Conservation (phyloP, 768 basidiomycete species). For the Mycena floridula region DNA sequence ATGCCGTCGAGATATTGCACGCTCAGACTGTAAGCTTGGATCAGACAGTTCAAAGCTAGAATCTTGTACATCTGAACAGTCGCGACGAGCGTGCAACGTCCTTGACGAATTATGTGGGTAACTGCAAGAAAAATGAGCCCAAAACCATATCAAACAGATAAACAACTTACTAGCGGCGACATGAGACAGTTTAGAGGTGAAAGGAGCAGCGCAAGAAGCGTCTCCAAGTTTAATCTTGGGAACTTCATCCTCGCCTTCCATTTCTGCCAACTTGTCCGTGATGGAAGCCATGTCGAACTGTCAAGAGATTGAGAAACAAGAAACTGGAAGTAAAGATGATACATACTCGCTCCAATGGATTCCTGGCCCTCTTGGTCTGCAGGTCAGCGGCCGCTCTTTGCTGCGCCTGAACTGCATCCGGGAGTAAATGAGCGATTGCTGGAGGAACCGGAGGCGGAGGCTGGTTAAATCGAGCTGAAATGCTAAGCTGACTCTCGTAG, state of each 20-base stretch:
- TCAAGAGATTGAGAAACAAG: slow-evolving; percentile 19
- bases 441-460: slow-evolving; percentile 91
- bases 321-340: slow-evolving; percentile 17
- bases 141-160: not conserved
- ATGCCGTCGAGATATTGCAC: slow-evolving; percentile 98
- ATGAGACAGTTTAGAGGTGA: slow-evolving; percentile 97
- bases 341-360: slow-evolving; percentile 87
- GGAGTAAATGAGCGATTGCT: slow-evolving; percentile 81
- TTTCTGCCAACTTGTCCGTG: slow-evolving; percentile 80
- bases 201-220: slow-evolving; percentile 96
- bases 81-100: slow-evolving; percentile 96
- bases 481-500: slow-evolving; percentile 91
- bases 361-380: slow-evolving; percentile 62
- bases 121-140: slow-evolving; percentile 40
- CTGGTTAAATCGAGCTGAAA: slow-evolving; percentile 86
- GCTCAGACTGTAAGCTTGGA: slow-evolving; percentile 96
- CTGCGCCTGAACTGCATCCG: slow-evolving; percentile 88
- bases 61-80: slow-evolving; percentile 99
- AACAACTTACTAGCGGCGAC: slow-evolving; percentile 81
- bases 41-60: slow-evolving; percentile 92
- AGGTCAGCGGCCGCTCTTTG: slow-evolving; percentile 67
- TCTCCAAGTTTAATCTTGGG: slow-evolving; percentile 99
- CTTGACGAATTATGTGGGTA: slow-evolving; percentile 95
- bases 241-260: slow-evolving; percentile 92
- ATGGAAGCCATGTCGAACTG: slow-evolving; percentile 77